Conservation (phyloP, 164 flowering plant species). For the Pachysandra terminalis region DNA sequence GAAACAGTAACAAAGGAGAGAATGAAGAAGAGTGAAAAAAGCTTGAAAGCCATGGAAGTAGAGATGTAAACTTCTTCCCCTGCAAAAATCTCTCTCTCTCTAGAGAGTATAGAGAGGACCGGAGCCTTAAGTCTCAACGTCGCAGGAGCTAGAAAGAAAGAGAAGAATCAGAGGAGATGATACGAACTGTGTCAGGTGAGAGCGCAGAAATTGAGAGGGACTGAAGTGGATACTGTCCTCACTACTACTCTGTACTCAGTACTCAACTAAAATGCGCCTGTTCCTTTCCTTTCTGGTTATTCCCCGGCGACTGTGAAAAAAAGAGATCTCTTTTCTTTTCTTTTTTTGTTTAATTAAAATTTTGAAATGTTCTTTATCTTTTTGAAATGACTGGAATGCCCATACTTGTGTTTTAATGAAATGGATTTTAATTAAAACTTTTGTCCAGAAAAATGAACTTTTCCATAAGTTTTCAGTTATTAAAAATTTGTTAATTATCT, state of each 20-base stretch:
- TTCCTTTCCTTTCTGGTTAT: background rate
- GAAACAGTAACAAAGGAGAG: slow-evolving; percentile 23
- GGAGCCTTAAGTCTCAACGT: slow-evolving; percentile 11
- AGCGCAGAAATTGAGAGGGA: slow-evolving; percentile 52
- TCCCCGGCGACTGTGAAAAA: slow-evolving; percentile 5
- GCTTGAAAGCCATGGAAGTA: slow-evolving; percentile 28
- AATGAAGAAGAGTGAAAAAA: slow-evolving; percentile 17
- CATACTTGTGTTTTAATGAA: too few species aligned
- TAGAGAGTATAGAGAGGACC: slow-evolving; percentile 12
- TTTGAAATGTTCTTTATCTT: too few species aligned
- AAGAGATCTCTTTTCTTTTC: background rate
- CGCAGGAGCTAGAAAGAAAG: slow-evolving; percentile 13
- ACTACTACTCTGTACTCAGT: background rate
- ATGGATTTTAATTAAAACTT: too few species aligned
- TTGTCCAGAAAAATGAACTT: too few species aligned
- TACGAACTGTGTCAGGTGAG: slow-evolving; percentile 30
- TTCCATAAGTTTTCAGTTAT: too few species aligned
- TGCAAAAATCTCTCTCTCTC: background rate
- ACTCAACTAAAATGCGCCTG: slow-evolving; percentile 17
- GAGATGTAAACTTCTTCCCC: background rate
- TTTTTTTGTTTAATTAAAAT: background rate
- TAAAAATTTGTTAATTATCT: too few species aligned
- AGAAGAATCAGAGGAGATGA: slow-evolving; percentile 26
- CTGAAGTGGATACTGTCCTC: slow-evolving; percentile 11
- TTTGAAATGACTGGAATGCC: background rate